These are phyloP conservation scores for Sextonia rubra DNA, from an alignment of 164 flowering plant species.

Conservation along the genomic window DNA sequence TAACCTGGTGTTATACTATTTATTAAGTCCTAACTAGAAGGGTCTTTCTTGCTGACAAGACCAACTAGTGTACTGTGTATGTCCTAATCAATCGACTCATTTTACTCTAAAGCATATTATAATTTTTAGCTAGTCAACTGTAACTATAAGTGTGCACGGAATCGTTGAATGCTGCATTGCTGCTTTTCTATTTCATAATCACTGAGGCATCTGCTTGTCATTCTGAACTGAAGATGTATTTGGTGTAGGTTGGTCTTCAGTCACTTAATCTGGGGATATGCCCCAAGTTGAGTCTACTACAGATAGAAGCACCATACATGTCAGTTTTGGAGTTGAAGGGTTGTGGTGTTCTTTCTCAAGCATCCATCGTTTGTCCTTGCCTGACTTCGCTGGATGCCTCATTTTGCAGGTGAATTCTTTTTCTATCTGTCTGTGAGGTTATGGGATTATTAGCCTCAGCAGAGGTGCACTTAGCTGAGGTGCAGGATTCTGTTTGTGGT, in stretches of 20 bases:
- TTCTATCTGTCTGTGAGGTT: not conserved
- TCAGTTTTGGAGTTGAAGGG: slow-evolving; percentile 85
- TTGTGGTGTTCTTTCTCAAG: slow-evolving; percentile 87
- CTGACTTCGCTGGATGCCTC: slow-evolving; percentile 90
- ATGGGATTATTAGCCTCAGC: not conserved
- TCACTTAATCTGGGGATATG: slow-evolving; percentile 95
- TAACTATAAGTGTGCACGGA: too few relatives aligned
- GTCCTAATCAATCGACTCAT: too few relatives aligned
- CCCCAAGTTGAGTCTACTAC: slow-evolving; percentile 69
- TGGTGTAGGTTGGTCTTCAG: slow-evolving; percentile 71
- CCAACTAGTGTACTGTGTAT: too few relatives aligned
- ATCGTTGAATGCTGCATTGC: too few relatives aligned
- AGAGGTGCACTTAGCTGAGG: not conserved
- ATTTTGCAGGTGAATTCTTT: slow-evolving; percentile 74
- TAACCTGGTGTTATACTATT: too few relatives aligned
- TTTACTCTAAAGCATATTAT: too few relatives aligned
- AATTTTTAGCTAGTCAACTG: too few relatives aligned
- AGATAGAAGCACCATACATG: slow-evolving; percentile 73
- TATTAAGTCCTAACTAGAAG: too few relatives aligned
- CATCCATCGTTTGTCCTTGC: slow-evolving; percentile 68
- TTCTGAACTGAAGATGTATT: not conserved
- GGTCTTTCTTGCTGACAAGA: too few relatives aligned
- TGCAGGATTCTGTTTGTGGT: not conserved
- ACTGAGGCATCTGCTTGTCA: not conserved
- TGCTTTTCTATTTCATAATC: not conserved